Evolutionary conservation across 257 asterid species (phyloP).

Genomic region (Ehretia macrophylla): DNA sequence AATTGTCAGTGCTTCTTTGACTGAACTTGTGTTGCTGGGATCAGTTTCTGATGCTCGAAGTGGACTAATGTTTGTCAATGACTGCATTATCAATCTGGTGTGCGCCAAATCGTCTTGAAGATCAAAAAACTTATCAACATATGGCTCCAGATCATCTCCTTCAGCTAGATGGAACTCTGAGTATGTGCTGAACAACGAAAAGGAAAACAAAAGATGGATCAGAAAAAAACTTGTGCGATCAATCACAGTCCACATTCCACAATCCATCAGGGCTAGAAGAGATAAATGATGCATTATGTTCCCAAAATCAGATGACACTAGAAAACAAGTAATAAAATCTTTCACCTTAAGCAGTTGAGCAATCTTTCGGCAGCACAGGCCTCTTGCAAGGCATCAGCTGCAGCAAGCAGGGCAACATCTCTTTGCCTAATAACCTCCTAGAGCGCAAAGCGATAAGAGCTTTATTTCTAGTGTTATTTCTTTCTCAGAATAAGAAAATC

Average conservation of each 20-base stretch:
- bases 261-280: no score
- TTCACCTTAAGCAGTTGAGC: slow-evolving; percentile 71
- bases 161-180: slow-evolving; percentile 46
- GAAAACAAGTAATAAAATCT: neutral
- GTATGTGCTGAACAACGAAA: slow-evolving; percentile 37
- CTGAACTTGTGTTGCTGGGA: slow-evolving; percentile 23
- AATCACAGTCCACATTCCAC: neutral
- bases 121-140: slow-evolving; percentile 46
- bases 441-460: slow-evolving; percentile 9
- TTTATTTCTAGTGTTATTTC: neutral
- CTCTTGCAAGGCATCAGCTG: slow-evolving; percentile 72
- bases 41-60: slow-evolving; percentile 34
- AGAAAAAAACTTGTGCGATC: neutral
- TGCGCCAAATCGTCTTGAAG: slow-evolving; percentile 46
- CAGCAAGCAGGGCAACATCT: slow-evolving; percentile 55
- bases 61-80: slow-evolving; percentile 41
- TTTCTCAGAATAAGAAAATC: neutral
- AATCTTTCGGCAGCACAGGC: slow-evolving; percentile 77
- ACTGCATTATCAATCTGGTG: slow-evolving; percentile 52
- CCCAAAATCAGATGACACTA: neutral
- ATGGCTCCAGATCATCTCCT: slow-evolving; percentile 50
- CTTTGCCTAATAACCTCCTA: slow-evolving; percentile 64
- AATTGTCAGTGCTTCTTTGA: slow-evolving; percentile 32
- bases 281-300: no score
- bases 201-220: slow-evolving; percentile 8